phyloP scores from a whole-genome alignment of 78 protist species.

The Cavenderia fasciculata region DNA sequence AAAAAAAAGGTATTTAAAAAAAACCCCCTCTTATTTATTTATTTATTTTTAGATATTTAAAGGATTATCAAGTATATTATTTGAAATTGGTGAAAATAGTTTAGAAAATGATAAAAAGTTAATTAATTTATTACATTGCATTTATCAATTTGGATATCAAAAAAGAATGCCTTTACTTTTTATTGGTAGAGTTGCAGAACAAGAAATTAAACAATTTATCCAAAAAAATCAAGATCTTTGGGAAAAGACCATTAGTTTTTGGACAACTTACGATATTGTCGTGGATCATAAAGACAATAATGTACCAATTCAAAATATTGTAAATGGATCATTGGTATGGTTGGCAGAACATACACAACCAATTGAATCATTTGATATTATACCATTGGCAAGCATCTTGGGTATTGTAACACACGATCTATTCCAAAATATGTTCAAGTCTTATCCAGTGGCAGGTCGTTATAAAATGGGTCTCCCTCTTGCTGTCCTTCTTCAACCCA shows the following conservation, averaged over 20 bases:
- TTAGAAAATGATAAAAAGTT: not conserved
- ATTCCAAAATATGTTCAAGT: not conserved
- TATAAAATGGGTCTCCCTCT: not conserved
- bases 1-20: not conserved
- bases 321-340: not conserved
- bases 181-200: not conserved
- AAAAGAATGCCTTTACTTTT: not conserved
- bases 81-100: not conserved
- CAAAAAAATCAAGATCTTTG: not conserved
- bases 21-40: not conserved
- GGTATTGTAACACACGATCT: not conserved
- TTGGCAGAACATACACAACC: not conserved
- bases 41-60: not conserved
- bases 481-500: not conserved
- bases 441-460: not conserved
- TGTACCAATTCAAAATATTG: not conserved
- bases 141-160: not conserved
- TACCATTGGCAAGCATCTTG: slow-evolving; percentile 7
- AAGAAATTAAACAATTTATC: not conserved
- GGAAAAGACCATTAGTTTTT: not conserved
- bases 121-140: not conserved
- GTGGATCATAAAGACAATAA: not conserved
- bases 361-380: slow-evolving; percentile 6
- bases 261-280: not conserved
- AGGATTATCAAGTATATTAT: not conserved